Evolutionary conservation across 2,329 filamentous ascomycete genomes (phyloP), one percentile per base, ranked within the genome.

Genomic region (Pseudogymnoascus sp.): DNA sequence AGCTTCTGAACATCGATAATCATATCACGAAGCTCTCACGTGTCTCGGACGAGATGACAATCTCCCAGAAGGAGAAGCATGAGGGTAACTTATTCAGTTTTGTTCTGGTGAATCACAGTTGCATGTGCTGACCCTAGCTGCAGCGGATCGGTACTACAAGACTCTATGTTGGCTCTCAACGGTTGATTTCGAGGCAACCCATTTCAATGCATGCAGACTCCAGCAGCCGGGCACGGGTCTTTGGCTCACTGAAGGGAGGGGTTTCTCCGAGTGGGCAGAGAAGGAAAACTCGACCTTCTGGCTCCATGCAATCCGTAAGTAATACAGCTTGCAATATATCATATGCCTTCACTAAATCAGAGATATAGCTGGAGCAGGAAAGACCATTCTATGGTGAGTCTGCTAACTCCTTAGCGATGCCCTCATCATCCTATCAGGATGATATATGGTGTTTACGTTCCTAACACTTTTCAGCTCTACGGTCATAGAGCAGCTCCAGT

Each of bases 301-400:
- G 67, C 9, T 69, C 5, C 33, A 65, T 60, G 67, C 66, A 6
- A 70, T 70, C 35, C 61, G 67, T 68, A 64, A 44, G 67, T 35
- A 4, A 17, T 17, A 1, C 10, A 11, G 15, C 9, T 31, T 63
- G 13, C n/a, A 7, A 35, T 21, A 13, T 17, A 19, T 29, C 7
- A 37, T 10, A 15, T n/a, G 9, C 15, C 3, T 33, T 50, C n/a
- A 7, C 23, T 29, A 50, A 50, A 50, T 15, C 7, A 50, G 4
- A 7, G 7, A n/a, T 29, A n/a, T 60, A 68, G 65, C 67, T 26
- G 65, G 67, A 7, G 65, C 68, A 2, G 65, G 68, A 10, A 70
- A 68, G 56, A 69, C 65, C 1, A 38, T 68, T 23, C 50, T 70
- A 29, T 61, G 64, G 60, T 64, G 64, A 31, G 40, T 17, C 23